Base-by-base conservation (phyloP, 495 filamentous ascomycete species). In the Cetradonia linearis region DNA sequence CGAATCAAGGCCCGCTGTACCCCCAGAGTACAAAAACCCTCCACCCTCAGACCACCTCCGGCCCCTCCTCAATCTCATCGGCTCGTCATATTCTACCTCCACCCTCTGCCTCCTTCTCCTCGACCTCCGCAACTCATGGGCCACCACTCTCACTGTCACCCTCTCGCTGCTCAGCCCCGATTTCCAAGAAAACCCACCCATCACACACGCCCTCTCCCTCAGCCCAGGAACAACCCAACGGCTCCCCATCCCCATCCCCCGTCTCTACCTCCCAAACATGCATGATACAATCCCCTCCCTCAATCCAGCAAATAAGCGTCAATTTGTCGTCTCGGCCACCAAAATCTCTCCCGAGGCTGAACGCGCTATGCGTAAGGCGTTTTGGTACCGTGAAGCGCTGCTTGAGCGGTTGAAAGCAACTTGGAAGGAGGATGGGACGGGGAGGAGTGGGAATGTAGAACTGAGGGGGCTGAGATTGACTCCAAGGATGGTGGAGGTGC, bases 301-400 rank as follows among this genome's bases (percentile, higher is more conserved):
- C 36, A 90, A 93, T 64, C 83, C 84, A 0, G 73, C 71, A 5
- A 81, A 83, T 6, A 83, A 87, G 66, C 81, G 89, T 13, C 91
- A 96, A 70, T 96, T 93, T 64, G 88, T 96, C 25, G 88, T 95
- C 53, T 83, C 85, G 46, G 81, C 81, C 62, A 57, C 61, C 4
- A 88, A 89, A 63, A 78, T 88, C 53, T 84, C 86, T 0, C 86
- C 88, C 2, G 88, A 93, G 60, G 81, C 79, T 28, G 91, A 96
- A 71, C 81, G 85, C 37, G 81, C 84, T 8, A 85, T 78, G 46
- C 80, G 91, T 42, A 89, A 95, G 73, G 84, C 85, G 2, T 96
- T 96, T 71, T 96, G 91, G 91, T 96, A 89, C 73, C 81, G 91
- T 8, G 87, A 94, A 67, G 86, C 85, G 67, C 77, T 96, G 2